These are phyloP conservation scores for Orbilia javanica DNA, from an alignment of 2,329 filamentous ascomycete species.

Conservation along the genomic window DNA sequence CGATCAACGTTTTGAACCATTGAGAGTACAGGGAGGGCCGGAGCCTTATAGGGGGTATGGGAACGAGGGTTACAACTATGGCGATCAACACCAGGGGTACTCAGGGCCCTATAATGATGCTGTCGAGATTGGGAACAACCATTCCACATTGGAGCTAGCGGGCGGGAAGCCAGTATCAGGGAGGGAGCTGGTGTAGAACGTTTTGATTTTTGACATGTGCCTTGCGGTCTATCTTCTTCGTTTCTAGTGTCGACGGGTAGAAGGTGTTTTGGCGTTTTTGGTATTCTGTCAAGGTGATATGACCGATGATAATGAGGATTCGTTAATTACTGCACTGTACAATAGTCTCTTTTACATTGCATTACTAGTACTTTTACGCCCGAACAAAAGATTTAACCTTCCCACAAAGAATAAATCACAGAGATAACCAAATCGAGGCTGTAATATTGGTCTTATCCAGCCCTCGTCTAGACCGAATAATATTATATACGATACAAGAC, in stretches of 20 bases:
- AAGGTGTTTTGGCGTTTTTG: not conserved
- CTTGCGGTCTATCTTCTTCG: too few species aligned
- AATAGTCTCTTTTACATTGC: not conserved
- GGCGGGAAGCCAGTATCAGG: constrained; percentile 3
- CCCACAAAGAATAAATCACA: too few species aligned
- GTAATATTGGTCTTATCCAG: too few species aligned
- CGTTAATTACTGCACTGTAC: too few species aligned
- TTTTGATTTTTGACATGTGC: too few species aligned
- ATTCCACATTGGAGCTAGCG: constrained; percentile 19
- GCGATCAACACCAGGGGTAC: not conserved
- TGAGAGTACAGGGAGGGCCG: constrained; percentile 14
- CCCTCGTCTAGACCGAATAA: too few species aligned
- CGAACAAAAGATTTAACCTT: not conserved
- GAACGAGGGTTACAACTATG: not conserved
- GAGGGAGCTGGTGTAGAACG: constrained; percentile 37
- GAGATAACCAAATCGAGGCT: too few species aligned
- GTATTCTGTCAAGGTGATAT: not conserved
- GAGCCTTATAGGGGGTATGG: constrained; percentile 19
- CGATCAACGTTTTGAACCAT: constrained; percentile 19
- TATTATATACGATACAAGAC: too few species aligned
- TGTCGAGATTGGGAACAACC: not conserved
- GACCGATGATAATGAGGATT: too few species aligned
- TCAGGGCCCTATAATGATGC: constrained; percentile 14
- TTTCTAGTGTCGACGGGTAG: too few species aligned
- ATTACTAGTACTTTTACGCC: not conserved